Conservation (phyloP, 2,329 filamentous ascomycete genomes). For the Diaporthe sp. region DNA sequence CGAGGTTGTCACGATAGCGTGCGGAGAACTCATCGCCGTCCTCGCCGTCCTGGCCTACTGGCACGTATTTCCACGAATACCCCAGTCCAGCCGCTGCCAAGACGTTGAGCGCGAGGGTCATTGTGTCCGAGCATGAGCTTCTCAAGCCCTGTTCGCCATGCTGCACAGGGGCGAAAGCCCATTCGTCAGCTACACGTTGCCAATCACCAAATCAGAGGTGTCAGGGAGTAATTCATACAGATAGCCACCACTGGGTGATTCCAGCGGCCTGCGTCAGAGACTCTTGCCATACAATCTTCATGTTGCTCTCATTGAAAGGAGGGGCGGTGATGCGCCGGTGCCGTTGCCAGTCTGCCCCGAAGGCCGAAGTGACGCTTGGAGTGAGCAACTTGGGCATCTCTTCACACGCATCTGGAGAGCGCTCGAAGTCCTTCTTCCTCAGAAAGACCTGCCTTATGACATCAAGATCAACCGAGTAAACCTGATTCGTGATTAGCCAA, state of each 20-base stretch:
- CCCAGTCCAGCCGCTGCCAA: slow-evolving; percentile 27
- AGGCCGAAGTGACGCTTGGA: slow-evolving; percentile 8
- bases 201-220: no score
- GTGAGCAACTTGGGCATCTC: neutral
- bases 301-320: slow-evolving; percentile 34
- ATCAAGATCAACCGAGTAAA: neutral
- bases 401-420: neutral
- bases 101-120: slow-evolving; percentile 29
- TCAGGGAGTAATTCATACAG: neutral
- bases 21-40: slow-evolving; percentile 15
- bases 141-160: neutral
- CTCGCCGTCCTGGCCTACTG: neutral
- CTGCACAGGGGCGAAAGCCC: neutral
- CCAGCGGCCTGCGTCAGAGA: slow-evolving; percentile 9
- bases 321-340: slow-evolving; percentile 32
- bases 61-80: slow-evolving; percentile 12
- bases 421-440: slow-evolving; percentile 26
- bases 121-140: slow-evolving; percentile 24
- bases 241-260: slow-evolving; percentile 7
- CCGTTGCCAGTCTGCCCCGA: slow-evolving; percentile 26
- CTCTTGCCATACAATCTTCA: slow-evolving; percentile 33
- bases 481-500: neutral
- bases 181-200: neutral
- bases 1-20: slow-evolving; percentile 13
- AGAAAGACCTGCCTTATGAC: slow-evolving; percentile 25